Evolutionary conservation across 768 basidiomycete genomes (phyloP).

Genomic region (Cystofilobasidium macerans): DNA sequence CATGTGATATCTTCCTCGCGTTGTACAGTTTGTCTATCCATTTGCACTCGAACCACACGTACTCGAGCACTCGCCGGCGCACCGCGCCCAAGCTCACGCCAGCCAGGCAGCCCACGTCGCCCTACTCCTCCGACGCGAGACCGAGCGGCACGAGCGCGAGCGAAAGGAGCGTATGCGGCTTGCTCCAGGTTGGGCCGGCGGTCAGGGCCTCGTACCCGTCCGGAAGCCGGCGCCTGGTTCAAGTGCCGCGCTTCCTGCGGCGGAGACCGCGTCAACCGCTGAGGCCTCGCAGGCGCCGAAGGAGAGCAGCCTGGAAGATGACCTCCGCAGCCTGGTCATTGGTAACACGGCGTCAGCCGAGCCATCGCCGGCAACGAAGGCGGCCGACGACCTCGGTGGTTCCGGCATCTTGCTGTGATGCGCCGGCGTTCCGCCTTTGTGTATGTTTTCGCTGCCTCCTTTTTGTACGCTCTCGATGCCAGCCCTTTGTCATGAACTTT

Average conservation of each 20-base stretch:
- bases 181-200: constrained; percentile 57
- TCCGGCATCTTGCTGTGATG: too few species aligned
- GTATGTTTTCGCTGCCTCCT: too few species aligned
- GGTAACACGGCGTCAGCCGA: not conserved
- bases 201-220: constrained; percentile 1
- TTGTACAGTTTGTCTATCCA: constrained; percentile 78
- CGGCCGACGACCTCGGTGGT: too few species aligned
- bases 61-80: constrained; percentile 60
- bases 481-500: not conserved
- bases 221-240: not conserved
- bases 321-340: not conserved
- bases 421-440: too few species aligned
- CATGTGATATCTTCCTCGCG: constrained; percentile 13
- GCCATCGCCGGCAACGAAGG: too few species aligned
- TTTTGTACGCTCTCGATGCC: too few species aligned
- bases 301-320: not conserved
- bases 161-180: constrained; percentile 61
- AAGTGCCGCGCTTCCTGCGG: not conserved
- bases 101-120: constrained; percentile 15
- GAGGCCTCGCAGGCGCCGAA: not conserved
- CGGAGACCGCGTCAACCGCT: too few species aligned
- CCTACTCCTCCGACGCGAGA: constrained; percentile 47
- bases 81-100: constrained; percentile 55
- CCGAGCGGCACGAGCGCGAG: constrained; percentile 58
- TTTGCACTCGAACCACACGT: constrained; percentile 85